phyloP scores from a whole-genome alignment of 345 rosid genomes.

The Cardamine chenopodiifolia region DNA sequence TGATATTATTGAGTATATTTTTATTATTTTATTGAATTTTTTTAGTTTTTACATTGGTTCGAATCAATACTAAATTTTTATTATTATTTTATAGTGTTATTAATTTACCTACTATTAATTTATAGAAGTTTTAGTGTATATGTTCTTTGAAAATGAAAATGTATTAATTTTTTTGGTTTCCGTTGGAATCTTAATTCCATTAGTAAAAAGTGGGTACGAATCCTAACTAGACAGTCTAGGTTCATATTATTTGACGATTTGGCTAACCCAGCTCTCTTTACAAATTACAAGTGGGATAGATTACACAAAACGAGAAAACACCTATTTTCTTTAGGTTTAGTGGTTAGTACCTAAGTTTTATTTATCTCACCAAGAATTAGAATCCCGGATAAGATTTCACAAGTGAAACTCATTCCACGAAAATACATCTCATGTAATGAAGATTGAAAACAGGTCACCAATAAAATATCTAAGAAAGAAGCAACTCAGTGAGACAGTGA shows the following conservation, averaged over 20 bases:
- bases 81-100: too few species aligned
- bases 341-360: background rate
- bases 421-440: background rate
- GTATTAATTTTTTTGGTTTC: background rate
- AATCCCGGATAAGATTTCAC: slow-evolving; percentile 3
- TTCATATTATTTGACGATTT: slow-evolving; percentile 10
- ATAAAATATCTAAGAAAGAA: background rate
- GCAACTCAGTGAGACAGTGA: slow-evolving; percentile 6
- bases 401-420: background rate
- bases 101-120: too few species aligned
- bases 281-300: slow-evolving; percentile 30
- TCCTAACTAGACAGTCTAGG: slow-evolving; percentile 10
- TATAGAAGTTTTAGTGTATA: too few species aligned
- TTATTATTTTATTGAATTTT: too few species aligned
- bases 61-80: too few species aligned
- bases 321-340: slow-evolving; percentile 3
- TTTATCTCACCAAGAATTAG: background rate
- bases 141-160: background rate
- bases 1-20: too few species aligned
- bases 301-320: background rate
- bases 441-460: slow-evolving; percentile 18
- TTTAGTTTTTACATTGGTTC: too few species aligned
- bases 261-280: slow-evolving; percentile 6
- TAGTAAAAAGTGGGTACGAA: slow-evolving; percentile 37
- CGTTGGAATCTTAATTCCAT: background rate